Conservation (phyloP, 2,329 filamentous ascomycete genomes). For the Aspergillus ibericus region DNA sequence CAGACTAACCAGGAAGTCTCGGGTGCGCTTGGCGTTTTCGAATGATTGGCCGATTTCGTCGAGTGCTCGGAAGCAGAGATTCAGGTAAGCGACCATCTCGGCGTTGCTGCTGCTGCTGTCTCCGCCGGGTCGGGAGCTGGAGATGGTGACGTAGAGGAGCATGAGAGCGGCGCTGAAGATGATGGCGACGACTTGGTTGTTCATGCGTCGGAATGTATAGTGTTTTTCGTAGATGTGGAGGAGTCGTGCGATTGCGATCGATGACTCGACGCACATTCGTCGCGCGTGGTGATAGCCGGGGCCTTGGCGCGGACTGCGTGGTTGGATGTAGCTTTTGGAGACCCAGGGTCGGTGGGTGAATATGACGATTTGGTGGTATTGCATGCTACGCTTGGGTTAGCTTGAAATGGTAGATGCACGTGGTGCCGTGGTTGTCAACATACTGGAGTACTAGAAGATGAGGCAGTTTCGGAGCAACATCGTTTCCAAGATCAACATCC, state of each 20-base stretch:
- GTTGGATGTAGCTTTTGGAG: slow-evolving; percentile 32
- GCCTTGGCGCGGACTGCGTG: slow-evolving; percentile 38
- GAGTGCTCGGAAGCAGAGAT: slow-evolving; percentile 43
- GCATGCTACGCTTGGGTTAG: slow-evolving; percentile 23
- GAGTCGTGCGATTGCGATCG: slow-evolving; percentile 39
- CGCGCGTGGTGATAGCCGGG: slow-evolving; percentile 44
- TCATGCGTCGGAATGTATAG: slow-evolving; percentile 43
- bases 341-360: slow-evolving; percentile 39
- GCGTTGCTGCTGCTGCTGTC: slow-evolving; percentile 24
- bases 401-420: too few species aligned
- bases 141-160: slow-evolving; percentile 38
- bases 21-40: slow-evolving; percentile 41
- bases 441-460: slow-evolving; percentile 47
- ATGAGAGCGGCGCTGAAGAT: slow-evolving; percentile 45
- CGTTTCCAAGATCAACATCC: slow-evolving; percentile 37
- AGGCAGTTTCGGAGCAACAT: slow-evolving; percentile 35
- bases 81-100: slow-evolving; percentile 36
- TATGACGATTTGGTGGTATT: slow-evolving; percentile 38
- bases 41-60: slow-evolving; percentile 42
- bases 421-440: neutral
- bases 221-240: slow-evolving; percentile 42
- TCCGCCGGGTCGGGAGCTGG: slow-evolving; percentile 28
- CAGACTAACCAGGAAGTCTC: slow-evolving; percentile 36
- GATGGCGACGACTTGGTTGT: slow-evolving; percentile 43
- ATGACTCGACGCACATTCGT: slow-evolving; percentile 43